Evolutionary conservation across 805 yeast species (phyloP).

Genomic region (Candida ipomoeae): DNA sequence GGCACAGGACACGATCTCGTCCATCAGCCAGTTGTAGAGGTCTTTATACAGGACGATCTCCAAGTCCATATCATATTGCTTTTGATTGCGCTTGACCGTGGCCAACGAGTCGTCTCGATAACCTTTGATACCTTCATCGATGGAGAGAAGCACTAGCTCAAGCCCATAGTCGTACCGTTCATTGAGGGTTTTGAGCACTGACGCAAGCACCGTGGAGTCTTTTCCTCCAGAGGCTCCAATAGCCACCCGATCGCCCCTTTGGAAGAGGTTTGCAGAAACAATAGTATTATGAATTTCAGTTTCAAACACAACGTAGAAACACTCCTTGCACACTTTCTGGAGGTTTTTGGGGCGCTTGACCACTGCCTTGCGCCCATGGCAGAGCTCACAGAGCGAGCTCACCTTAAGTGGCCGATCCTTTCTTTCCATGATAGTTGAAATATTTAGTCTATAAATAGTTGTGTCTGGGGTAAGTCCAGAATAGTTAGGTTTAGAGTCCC

Average conservation of each 20-base stretch:
- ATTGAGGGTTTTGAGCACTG: slow-evolving; percentile 78
- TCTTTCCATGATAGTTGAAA: neutral
- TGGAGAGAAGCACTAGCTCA: slow-evolving; percentile 74
- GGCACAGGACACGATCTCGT: slow-evolving; percentile 90
- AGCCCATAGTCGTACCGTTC: slow-evolving; percentile 87
- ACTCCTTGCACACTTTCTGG: slow-evolving; percentile 83
- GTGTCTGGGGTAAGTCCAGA: too few relatives aligned
- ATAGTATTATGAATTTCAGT: slow-evolving; percentile 94
- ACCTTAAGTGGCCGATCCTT: slow-evolving; percentile 26
- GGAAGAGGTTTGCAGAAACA: slow-evolving; percentile 59
- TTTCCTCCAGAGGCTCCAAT: slow-evolving; percentile 99
- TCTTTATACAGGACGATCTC: slow-evolving; percentile 83
- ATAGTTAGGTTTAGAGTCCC: too few relatives aligned
- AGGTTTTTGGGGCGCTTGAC: slow-evolving; percentile 89
- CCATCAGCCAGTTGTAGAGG: slow-evolving; percentile 97
- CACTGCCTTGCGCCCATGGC: slow-evolving; percentile 77
- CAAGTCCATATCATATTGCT: slow-evolving; percentile 75
- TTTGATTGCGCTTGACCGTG: slow-evolving; percentile 89
- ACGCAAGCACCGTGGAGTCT: slow-evolving; percentile 93
- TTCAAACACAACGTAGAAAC: slow-evolving; percentile 88
- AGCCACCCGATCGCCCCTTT: slow-evolving; percentile 82
- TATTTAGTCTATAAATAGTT: too few relatives aligned
- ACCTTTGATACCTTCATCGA: slow-evolving; percentile 97
- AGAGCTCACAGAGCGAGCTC: slow-evolving; percentile 68
- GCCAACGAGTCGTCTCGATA: slow-evolving; percentile 96